Evolutionary conservation across 2,329 filamentous ascomycete species (phyloP).

Genomic region (Aschersonia sp.): DNA sequence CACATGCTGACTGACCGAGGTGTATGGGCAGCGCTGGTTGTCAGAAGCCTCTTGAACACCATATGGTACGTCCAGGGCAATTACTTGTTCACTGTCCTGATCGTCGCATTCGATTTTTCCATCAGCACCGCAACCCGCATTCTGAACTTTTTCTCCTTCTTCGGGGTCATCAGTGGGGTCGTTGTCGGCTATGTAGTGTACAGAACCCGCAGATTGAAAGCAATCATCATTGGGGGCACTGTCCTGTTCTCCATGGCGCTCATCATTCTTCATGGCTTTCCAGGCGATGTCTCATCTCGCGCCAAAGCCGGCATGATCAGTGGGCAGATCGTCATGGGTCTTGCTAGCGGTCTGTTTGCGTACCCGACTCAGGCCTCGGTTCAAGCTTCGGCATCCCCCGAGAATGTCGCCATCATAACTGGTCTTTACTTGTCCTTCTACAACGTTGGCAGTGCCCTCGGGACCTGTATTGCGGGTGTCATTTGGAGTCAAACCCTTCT

Average conservation of each 20-base stretch:
- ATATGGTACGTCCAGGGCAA: slow-evolving; percentile 44
- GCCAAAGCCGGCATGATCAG: slow-evolving; percentile 37
- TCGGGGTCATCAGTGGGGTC: slow-evolving; percentile 39
- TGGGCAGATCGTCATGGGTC: slow-evolving; percentile 40
- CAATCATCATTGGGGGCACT: slow-evolving; percentile 42
- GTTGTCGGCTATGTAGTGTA: slow-evolving; percentile 36
- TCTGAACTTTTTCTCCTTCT: slow-evolving; percentile 36
- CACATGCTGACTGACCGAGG: slow-evolving; percentile 42
- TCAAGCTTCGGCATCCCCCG: slow-evolving; percentile 20
- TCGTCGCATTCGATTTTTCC: slow-evolving; percentile 42
- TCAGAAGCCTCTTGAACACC: slow-evolving; percentile 33
- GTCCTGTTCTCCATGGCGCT: slow-evolving; percentile 40
- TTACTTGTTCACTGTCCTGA: slow-evolving; percentile 43
- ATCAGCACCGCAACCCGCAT: slow-evolving; percentile 41
- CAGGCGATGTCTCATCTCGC: slow-evolving; percentile 27
- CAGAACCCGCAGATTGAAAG: slow-evolving; percentile 37
- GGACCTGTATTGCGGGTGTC: slow-evolving; percentile 23
- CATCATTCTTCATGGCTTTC: slow-evolving; percentile 38
- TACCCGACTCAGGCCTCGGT: slow-evolving; percentile 26
- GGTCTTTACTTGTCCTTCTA: slow-evolving; percentile 25
- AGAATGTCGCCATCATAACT: slow-evolving; percentile 23
- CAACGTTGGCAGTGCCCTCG: slow-evolving; percentile 25
- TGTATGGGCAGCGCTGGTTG: slow-evolving; percentile 44
- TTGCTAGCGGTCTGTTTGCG: slow-evolving; percentile 42
- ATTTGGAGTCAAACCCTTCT: slow-evolving; percentile 27